Evolutionary conservation across 2,329 filamentous ascomycete genomes (phyloP).

Genomic region (Exutisphaerella laricina): DNA sequence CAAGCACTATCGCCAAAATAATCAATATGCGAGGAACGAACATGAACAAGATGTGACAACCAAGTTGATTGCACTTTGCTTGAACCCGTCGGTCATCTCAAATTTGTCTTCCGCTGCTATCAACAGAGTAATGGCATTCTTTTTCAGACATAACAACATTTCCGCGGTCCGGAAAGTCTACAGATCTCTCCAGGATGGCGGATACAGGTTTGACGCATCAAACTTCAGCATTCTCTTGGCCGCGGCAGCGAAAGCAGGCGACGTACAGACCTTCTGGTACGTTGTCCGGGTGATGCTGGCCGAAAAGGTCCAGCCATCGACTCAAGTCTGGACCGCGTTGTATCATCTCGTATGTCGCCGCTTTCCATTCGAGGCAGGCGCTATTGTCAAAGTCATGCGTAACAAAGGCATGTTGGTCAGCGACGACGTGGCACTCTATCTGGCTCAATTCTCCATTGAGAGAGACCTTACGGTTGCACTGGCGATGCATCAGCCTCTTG

Average conservation of each 20-base stretch:
- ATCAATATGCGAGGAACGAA: conserved; percentile 2
- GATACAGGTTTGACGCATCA: conserved; percentile 11
- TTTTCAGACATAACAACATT: conserved; percentile 17
- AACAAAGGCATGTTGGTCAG: conserved; percentile 19
- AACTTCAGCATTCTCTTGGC: conserved; percentile 25
- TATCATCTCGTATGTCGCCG: conserved; percentile 20
- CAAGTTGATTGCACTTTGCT: conserved; percentile 18
- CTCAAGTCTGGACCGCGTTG: conserved; percentile 25
- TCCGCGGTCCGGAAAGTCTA: conserved; percentile 1
- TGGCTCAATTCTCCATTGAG: conserved; percentile 11
- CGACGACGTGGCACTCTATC: conserved; percentile 7
- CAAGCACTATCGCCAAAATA: not conserved
- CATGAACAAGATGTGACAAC: conserved; percentile 17
- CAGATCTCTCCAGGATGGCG: conserved; percentile 16
- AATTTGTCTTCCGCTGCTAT: conserved; percentile 21
- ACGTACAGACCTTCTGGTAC: conserved; percentile 28
- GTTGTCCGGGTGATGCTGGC: conserved; percentile 24
- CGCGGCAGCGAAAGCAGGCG: conserved; percentile 18
- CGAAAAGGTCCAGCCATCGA: conserved; percentile 13
- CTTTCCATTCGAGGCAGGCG: conserved; percentile 8
- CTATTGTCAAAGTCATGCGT: conserved; percentile 22
- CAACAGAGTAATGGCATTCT: conserved; percentile 18
- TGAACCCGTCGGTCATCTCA: conserved; percentile 2
- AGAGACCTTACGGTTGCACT: conserved; percentile 19
- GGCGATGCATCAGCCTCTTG: conserved; percentile 6